These are phyloP conservation scores for Xylaria acuta DNA, from an alignment of 495 filamentous ascomycete species.

Conservation along the genomic window DNA sequence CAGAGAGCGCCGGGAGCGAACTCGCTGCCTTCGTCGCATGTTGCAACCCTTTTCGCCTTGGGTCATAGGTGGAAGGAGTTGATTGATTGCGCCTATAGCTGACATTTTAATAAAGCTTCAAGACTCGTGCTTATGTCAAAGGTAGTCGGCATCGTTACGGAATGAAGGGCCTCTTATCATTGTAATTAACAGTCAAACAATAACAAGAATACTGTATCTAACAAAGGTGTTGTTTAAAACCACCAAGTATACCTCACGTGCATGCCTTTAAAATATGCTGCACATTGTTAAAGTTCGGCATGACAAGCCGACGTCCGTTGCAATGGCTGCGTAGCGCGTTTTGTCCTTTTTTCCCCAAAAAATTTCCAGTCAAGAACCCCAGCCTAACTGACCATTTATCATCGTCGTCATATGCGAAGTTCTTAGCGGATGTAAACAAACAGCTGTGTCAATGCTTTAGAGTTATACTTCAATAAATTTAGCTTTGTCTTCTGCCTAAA, in stretches of 20 bases:
- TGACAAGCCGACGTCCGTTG: not conserved
- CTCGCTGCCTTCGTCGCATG: not conserved
- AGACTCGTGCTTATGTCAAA: not conserved
- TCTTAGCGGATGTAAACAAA: too few relatives aligned
- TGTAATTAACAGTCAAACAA: not conserved
- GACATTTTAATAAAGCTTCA: not conserved
- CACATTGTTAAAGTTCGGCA: not conserved
- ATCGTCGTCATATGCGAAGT: not conserved
- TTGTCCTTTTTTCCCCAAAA: not conserved
- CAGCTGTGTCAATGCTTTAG: not conserved
- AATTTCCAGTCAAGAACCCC: too few relatives aligned
- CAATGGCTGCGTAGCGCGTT: not conserved
- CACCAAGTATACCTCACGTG: not conserved
- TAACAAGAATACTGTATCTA: not conserved
- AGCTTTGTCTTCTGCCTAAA: too few relatives aligned
- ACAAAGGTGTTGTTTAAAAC: not conserved
- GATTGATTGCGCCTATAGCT: not conserved
- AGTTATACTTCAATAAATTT: not conserved
- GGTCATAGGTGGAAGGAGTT: not conserved
- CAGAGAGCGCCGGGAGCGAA: not conserved
- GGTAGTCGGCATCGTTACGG: not conserved
- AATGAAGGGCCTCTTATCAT: not conserved
- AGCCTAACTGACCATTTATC: not conserved
- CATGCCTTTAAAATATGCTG: not conserved
- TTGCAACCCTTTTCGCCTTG: not conserved